Percentiles rank a stretch among this genome's conserved stretches.
These are phyloP conservation scores for Auxenochlorella pyrenoidosa DNA, from an alignment of 139 green algal genomes.

Conservation along the genomic window DNA sequence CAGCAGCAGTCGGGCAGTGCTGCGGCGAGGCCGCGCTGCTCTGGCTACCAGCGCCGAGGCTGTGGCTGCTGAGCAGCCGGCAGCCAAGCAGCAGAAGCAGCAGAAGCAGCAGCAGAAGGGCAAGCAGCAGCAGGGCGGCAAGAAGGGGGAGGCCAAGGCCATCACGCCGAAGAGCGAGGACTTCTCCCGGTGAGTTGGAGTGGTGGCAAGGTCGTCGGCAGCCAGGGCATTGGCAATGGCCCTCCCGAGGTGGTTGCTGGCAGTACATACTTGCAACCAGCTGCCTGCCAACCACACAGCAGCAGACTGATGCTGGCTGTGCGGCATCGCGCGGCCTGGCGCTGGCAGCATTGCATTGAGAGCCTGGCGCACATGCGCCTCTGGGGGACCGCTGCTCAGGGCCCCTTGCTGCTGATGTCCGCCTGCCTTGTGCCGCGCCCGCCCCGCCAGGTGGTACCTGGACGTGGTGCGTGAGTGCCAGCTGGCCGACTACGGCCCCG, in stretches of 20 bases:
- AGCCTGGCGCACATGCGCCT: too few relatives aligned
- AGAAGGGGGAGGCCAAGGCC: slow-evolving; percentile 60
- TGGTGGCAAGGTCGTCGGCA: background rate
- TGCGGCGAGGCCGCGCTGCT: background rate
- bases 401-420: too few relatives aligned
- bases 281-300: background rate
- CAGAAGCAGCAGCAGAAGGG: slow-evolving; percentile 48
- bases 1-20: slow-evolving; percentile 4
- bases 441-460: slow-evolving; percentile 86
- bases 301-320: too few relatives aligned
- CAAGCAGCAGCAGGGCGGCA: slow-evolving; percentile 39
- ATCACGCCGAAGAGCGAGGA: slow-evolving; percentile 89
- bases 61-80: slow-evolving; percentile 23
- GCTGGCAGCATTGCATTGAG: too few relatives aligned
- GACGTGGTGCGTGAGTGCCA: slow-evolving; percentile 95
- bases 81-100: slow-evolving; percentile 36
- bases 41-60: slow-evolving; percentile 1
- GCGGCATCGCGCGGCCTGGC: too few relatives aligned
- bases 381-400: too few relatives aligned
- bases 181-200: slow-evolving; percentile 72
- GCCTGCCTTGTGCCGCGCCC: too few relatives aligned
- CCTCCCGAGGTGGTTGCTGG: background rate
- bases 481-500: slow-evolving; percentile 98
- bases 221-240: background rate
- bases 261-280: background rate